Evolutionary conservation across 225 moss, liverwort and hornwort genomes (phyloP).

Genomic region (Sphagnum contortum): DNA sequence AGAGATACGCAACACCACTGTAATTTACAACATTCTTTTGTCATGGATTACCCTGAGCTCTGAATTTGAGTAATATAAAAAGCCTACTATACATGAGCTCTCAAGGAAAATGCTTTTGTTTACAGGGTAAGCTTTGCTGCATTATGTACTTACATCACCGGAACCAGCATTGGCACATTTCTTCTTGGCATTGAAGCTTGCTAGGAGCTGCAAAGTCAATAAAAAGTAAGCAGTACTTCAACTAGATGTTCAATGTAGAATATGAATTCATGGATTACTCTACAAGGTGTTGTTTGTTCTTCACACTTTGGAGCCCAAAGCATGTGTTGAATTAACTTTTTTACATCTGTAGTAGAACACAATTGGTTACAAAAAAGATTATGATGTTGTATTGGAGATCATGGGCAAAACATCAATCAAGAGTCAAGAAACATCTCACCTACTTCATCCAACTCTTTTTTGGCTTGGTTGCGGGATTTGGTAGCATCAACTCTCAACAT

Average conservation of each 20-base stretch:
- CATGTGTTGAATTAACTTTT: too few species aligned
- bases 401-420: neutral
- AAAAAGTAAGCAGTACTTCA: neutral
- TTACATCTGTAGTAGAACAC: too few species aligned
- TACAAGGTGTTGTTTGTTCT: neutral
- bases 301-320: neutral
- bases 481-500: constrained; percentile 33
- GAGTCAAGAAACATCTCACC: constrained; percentile 22
- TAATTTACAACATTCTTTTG: too few species aligned
- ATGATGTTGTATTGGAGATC: neutral
- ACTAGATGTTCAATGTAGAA: neutral
- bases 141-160: too few species aligned
- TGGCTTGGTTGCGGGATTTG: constrained; percentile 40
- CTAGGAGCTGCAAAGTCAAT: neutral
- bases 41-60: too few species aligned
- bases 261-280: neutral
- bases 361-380: neutral
- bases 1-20: too few species aligned
- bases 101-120: too few species aligned
- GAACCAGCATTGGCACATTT: neutral
- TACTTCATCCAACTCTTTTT: constrained; percentile 51
- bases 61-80: too few species aligned
- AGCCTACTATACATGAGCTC: too few species aligned
- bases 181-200: neutral
- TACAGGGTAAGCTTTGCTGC: too few species aligned